These are phyloP conservation scores for Laetiporus sulphureus DNA, from an alignment of 1,284 basidiomycete genomes.

Conservation along the genomic window DNA sequence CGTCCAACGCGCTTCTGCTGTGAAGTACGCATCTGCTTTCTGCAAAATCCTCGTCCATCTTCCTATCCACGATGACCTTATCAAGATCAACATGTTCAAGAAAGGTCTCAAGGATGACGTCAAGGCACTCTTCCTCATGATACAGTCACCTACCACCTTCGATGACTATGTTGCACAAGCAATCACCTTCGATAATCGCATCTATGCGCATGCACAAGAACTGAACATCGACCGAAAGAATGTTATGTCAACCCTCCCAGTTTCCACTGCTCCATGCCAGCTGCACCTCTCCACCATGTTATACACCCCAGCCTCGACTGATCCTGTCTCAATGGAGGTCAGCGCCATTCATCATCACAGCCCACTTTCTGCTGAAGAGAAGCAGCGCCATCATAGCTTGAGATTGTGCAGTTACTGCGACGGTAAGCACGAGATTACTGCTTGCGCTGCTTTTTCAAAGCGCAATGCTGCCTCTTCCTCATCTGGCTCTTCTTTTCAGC, in stretches of 20 bases:
- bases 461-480: no score
- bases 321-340: constrained; percentile 10
- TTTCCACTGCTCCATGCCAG: neutral
- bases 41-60: constrained; percentile 20
- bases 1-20: constrained; percentile 1
- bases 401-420: no score
- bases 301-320: neutral
- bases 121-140: constrained; percentile 5
- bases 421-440: no score
- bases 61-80: constrained; percentile 19
- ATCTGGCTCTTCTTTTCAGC: no score
- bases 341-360: constrained; percentile 6
- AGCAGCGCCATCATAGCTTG: no score
- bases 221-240: neutral
- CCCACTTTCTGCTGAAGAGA: no score
- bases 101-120: constrained; percentile 12
- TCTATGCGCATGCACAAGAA: constrained; percentile 2
- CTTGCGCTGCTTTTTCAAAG: no score
- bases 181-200: constrained; percentile 7
- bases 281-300: neutral
- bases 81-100: constrained; percentile 11
- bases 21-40: constrained; percentile 2
- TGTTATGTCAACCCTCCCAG: neutral
- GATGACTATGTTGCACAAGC: constrained; percentile 5
- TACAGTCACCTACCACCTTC: constrained; percentile 5